Base-by-base conservation (phyloP, 2,329 filamentous ascomycete species). In the Claviceps africana region DNA sequence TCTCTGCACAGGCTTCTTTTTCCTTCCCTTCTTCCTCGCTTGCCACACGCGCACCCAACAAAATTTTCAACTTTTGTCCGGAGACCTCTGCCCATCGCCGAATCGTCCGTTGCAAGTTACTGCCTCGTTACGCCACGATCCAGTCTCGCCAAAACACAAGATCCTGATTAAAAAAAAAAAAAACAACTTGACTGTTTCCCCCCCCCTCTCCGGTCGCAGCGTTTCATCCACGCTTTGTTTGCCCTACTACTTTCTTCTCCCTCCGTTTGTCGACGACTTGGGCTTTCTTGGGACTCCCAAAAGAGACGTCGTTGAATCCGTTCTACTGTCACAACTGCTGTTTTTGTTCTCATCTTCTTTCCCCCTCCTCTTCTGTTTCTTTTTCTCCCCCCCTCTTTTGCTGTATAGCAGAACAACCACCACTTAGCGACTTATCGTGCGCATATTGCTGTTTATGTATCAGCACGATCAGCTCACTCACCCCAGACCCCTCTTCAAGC, bases 401-500 rank as follows among this genome's bases (percentile, higher is more conserved):
- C 51, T 51, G 44, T 22, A 54, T 35, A 49, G 50, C 53, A 50
- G 44, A 54, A 50, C 19, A 31, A 51, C 50, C 59, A 57, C 60
- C 64, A 65, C 60, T 59, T 65, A 67, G 61, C 51, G 59, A 55
- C 59, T 53, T 52, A 54, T 60, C 58, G 58, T 62, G 57, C 53
- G 58, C 61, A 69, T 63, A 65, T 66, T 67, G 65, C 68, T 85
- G 88, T 95, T 86, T 94, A 95, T 95, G 89, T 95, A 95, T 95
- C 89, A 89, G 88, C 85, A 88, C 87, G 85, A 86, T 83, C 70
- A 78, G 67, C 81, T 81, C 82, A 82, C 86, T 86, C 83, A 88
- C 83, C 89, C 88, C 83, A 87, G 84, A 87, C 85, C 91, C 84
- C 88, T 88, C 78, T 82, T 88, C 78, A 88, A 88, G 86, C 88